Evolutionary conservation across 345 rosid species (phyloP), one percentile per base, ranked within the genome.

Genomic region (Viola odorata): DNA sequence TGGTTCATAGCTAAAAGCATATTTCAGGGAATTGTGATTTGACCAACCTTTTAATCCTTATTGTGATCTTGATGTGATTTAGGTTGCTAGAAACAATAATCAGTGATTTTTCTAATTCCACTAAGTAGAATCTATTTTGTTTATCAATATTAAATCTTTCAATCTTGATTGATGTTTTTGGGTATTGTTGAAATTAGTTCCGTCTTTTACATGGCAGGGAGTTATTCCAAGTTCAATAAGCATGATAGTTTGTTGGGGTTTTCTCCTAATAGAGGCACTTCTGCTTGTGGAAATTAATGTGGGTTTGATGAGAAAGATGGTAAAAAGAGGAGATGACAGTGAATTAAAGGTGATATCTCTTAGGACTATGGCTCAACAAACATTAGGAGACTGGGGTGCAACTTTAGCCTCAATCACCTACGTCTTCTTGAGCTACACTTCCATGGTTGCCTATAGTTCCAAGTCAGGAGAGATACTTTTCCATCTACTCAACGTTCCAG

Each of bases 361-460:
- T 55, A 83, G 82, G 69, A 85, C 84, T 12, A 81, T 83, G 86
- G 86, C 91, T 38, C 82, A 79, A 72, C 84, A 83, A 60, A 85
- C 91, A 47, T 50, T 83, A 7, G 85, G 86, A 54, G 76, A 80
- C 36, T 76, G 71, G 80, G 86, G 84, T 52, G 91, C 84, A 63
- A 57, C 58, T 66, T 63, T 85, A 38, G 83, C 81, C 63, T 70
- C 83, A 3, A 13, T 73, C 4, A 67, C 77, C 37, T 78, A 81
- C 59, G 78, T 79, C 49, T 85, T 83, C 80, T 67, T 85, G 75
- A 81, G 83, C 36, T 85, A 85, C 58, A 74, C 82, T 60, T 77
- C 83, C 57, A 74, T 79, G 82, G 52, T 83, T 73, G 91, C 82
- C 4, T 85, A 81, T 55, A 66, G 73, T 58, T 83, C 86, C 62